These are phyloP conservation scores for Cyanodermella asteris DNA, from an alignment of 2,329 filamentous ascomycete genomes.

Conservation along the genomic window DNA sequence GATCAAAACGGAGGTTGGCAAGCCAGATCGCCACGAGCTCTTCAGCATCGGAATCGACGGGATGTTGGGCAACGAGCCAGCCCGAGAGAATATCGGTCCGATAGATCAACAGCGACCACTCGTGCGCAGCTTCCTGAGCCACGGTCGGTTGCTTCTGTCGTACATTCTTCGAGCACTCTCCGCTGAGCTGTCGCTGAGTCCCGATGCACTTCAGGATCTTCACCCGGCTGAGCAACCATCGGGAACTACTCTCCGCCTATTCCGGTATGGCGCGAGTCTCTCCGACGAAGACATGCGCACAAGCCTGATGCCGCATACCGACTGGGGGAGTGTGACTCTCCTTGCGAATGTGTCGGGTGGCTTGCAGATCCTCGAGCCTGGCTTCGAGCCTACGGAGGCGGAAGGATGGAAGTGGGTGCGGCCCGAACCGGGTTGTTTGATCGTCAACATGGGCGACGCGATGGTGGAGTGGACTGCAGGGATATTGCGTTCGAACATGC, in stretches of 20 bases:
- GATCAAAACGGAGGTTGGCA: constrained; percentile 4
- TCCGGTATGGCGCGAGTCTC: constrained; percentile 24
- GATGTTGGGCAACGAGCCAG: constrained; percentile 15
- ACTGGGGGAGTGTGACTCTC: constrained; percentile 33
- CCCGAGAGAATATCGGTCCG: background rate
- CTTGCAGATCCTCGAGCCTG: constrained; percentile 23
- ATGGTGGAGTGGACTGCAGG: constrained; percentile 15
- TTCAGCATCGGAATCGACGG: constrained; percentile 25
- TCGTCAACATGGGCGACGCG: constrained; percentile 22
- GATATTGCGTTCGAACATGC: constrained; percentile 3
- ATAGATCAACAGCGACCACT: background rate
- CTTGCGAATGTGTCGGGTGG: constrained; percentile 35
- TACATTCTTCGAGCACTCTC: too few species aligned
- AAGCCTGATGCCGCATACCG: constrained; percentile 29
- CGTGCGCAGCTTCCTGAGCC: constrained; percentile 1
- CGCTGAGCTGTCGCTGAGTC: too few species aligned
- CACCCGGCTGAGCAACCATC: constrained; percentile 22
- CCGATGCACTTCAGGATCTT: constrained; percentile 19
- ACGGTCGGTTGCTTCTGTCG: too few species aligned
- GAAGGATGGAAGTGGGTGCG: constrained; percentile 28
- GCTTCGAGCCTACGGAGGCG: constrained; percentile 4
- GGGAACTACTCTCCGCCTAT: constrained; percentile 33
- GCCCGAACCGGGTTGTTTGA: constrained; percentile 26
- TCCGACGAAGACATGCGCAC: constrained; percentile 19
- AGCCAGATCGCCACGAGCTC: constrained; percentile 11